Percentiles rank a stretch among this genome's conserved stretches.
Conservation (phyloP, 2,329 filamentous ascomycete genomes). For the Fusarium sororula region DNA sequence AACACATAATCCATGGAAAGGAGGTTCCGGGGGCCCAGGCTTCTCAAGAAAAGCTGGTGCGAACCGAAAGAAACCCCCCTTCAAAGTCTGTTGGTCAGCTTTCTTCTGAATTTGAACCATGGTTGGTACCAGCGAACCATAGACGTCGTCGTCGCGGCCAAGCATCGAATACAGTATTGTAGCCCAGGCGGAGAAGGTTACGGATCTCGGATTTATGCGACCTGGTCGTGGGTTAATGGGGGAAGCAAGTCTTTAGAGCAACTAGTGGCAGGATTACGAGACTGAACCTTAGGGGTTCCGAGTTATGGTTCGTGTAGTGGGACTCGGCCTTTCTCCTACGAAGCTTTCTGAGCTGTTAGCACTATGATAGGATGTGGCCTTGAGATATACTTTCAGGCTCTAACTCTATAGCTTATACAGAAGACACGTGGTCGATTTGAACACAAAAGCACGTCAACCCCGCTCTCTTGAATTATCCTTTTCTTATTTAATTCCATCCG, state of each 20-base stretch:
- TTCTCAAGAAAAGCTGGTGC: not conserved
- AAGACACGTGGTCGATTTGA: not conserved
- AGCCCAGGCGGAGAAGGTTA: not conserved
- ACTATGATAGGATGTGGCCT: not conserved
- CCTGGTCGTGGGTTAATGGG: not conserved
- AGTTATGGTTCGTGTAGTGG: not conserved
- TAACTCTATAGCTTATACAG: rapidly evolving
- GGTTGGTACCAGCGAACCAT: not conserved
- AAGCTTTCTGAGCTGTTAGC: not conserved
- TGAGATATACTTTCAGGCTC: not conserved
- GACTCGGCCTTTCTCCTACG: not conserved
- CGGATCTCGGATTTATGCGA: rapidly evolving
- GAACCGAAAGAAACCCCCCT: not conserved
- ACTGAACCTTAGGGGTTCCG: no score
- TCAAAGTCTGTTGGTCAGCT: not conserved
- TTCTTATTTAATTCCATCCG: rapidly evolving
- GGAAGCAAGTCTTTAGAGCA: rapidly evolving
- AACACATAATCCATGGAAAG: no score
- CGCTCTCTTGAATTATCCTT: not conserved
- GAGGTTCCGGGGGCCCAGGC: not conserved
- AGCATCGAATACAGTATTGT: not conserved
- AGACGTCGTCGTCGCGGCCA: not conserved
- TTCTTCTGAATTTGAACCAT: not conserved
- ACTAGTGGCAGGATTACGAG: not conserved
- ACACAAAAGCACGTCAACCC: not conserved